Conservation (phyloP, 352 stramenopile species). For the Paralagenidium karlingii region DNA sequence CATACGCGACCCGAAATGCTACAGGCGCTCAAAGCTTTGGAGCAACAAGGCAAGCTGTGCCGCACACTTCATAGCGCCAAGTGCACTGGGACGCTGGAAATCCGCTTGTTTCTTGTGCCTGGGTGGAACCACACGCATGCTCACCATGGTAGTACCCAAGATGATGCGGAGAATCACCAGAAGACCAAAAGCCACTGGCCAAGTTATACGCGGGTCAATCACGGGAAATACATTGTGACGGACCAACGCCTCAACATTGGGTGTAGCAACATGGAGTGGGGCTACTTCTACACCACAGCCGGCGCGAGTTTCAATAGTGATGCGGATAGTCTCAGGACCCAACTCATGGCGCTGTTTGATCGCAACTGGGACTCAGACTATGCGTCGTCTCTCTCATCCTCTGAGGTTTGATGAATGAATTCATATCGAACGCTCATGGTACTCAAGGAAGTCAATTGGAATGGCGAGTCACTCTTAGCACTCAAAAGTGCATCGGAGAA, state of each 20-base stretch:
- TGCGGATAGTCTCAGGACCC: constrained; percentile 27
- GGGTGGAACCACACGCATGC: constrained; percentile 60
- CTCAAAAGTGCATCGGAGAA: too few relatives aligned
- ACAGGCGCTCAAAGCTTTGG: constrained; percentile 23
- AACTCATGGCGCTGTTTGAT: constrained; percentile 50
- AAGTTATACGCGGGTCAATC: constrained; percentile 64
- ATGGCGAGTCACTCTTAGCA: too few relatives aligned
- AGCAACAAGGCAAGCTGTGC: constrained; percentile 35
- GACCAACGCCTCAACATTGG: constrained; percentile 70
- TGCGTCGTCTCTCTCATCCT: constrained; percentile 26
- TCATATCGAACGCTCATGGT: too few relatives aligned
- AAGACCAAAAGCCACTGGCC: constrained; percentile 24
- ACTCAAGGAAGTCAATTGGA: too few relatives aligned
- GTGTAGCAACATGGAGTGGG: constrained; percentile 81
- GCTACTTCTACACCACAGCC: constrained; percentile 78
- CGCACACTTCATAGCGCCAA: constrained; percentile 12
- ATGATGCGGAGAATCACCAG: too few relatives aligned
- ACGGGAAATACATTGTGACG: constrained; percentile 79
- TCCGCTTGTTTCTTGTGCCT: constrained; percentile 61
- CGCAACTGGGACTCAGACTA: constrained; percentile 72
- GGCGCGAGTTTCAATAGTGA: constrained; percentile 72
- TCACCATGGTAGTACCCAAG: too few relatives aligned
- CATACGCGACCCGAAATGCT: constrained; percentile 48
- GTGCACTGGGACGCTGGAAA: constrained; percentile 46
- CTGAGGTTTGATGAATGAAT: too few relatives aligned